Evolutionary conservation across 192 early-diverging fungal genomes (phyloP).

Genomic region (Gryganskiella cystojenkinii): DNA sequence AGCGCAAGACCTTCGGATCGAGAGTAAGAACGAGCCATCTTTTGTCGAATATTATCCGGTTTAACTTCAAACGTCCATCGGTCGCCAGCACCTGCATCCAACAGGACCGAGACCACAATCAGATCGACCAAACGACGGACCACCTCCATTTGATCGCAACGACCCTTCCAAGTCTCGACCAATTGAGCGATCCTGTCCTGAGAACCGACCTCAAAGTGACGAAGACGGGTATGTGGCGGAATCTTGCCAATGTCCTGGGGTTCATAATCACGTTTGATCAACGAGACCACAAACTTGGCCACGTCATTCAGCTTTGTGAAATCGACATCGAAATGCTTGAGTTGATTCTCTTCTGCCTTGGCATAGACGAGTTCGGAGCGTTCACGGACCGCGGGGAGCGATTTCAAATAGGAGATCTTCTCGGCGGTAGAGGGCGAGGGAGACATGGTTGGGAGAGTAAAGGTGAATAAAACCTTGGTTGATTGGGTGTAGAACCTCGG

Average conservation of each 20-base stretch:
- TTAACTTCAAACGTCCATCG: slow-evolving; percentile 79
- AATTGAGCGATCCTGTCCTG: slow-evolving; percentile 60
- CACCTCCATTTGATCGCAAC: slow-evolving; percentile 58
- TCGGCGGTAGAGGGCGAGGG: slow-evolving; percentile 44
- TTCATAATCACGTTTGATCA: slow-evolving; percentile 81
- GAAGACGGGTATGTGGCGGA: slow-evolving; percentile 89
- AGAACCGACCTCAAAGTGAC: slow-evolving; percentile 80
- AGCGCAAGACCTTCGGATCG: slow-evolving; percentile 90
- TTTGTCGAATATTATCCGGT: slow-evolving; percentile 28
- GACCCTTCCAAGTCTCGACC: slow-evolving; percentile 55
- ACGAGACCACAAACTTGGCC: slow-evolving; percentile 70
- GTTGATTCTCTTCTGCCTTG: slow-evolving; percentile 62
- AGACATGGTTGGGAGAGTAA: slow-evolving; percentile 7
- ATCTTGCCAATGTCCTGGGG: slow-evolving; percentile 63
- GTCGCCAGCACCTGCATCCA: slow-evolving; percentile 93
- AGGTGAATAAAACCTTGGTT: neutral
- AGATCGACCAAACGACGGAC: slow-evolving; percentile 83
- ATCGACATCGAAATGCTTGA: slow-evolving; percentile 81
- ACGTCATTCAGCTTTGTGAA: slow-evolving; percentile 69
- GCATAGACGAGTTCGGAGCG: slow-evolving; percentile 70
- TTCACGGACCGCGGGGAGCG: slow-evolving; percentile 81
- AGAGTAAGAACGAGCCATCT: slow-evolving; percentile 57
- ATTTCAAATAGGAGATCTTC: slow-evolving; percentile 64
- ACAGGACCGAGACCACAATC: slow-evolving; percentile 88
- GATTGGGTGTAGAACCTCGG: neutral